These are phyloP conservation scores for Tieghemiomyces parasiticus DNA, from an alignment of 192 early-diverging fungal genomes.

Conservation along the genomic window DNA sequence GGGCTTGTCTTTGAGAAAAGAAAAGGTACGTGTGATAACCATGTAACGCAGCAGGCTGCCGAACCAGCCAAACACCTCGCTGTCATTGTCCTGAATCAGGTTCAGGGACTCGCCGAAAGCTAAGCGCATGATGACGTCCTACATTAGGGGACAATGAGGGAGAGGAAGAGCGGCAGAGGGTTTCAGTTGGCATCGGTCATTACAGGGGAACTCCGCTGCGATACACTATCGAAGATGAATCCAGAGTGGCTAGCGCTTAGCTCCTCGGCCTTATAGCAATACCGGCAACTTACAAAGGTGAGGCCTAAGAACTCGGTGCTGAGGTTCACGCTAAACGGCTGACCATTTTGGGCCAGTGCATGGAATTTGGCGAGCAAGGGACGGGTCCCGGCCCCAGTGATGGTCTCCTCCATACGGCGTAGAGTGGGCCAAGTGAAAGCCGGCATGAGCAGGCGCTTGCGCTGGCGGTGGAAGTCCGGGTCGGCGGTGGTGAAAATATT, in stretches of 20 bases:
- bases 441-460: slow-evolving; percentile 21
- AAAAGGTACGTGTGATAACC: background rate
- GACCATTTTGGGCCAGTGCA: background rate
- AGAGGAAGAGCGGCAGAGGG: no score
- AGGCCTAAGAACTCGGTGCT: background rate
- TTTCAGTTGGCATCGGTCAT: no score
- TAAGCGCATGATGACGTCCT: slow-evolving; percentile 16
- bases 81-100: slow-evolving; percentile 13
- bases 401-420: slow-evolving; percentile 19
- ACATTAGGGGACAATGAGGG: no score
- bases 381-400: slow-evolving; percentile 12
- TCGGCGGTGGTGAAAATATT: slow-evolving; percentile 20
- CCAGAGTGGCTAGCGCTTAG: no score
- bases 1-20: slow-evolving; percentile 13
- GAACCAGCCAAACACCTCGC: slow-evolving; percentile 16
- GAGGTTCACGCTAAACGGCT: background rate
- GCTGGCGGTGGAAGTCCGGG: slow-evolving; percentile 18
- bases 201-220: no score
- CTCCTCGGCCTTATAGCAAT: no score
- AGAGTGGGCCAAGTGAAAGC: slow-evolving; percentile 16
- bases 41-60: background rate
- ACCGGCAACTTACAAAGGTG: background rate
- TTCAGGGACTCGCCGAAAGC: slow-evolving; percentile 23
- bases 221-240: no score
- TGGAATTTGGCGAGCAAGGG: background rate